Evolutionary conservation across 768 basidiomycete genomes (phyloP), one percentile per base, ranked within the genome.

Genomic region (Hericium alpestre): DNA sequence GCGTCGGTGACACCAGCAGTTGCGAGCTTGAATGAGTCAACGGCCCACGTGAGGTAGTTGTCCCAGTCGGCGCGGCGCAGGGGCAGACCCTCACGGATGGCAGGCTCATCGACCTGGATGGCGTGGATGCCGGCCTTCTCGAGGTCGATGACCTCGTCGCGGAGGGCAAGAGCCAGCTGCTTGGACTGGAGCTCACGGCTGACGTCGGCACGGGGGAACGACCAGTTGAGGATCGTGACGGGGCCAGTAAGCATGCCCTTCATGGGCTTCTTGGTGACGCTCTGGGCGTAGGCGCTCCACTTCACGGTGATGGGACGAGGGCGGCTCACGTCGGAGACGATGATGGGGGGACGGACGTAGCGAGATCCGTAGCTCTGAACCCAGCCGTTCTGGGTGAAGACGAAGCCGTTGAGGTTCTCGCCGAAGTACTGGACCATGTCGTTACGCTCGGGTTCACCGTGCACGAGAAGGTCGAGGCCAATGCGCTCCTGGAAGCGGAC

Each of bases 361-460:
- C 95, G 93, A 66, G 94, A 97, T 59, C 96, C 96, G 74, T 99
- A 99, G 72, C 91, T 93, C 77, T 99, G 96, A 39, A 99, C 96
- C 96, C 96, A 99, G 53, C 83, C 96, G 64, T 96, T 93, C 75
- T 95, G 91, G 61, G 96, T 98, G 77, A 99, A 99, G 72, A 90
- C 90, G 69, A 99, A 97, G 63, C 96, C 96, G 53, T 81, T 76
- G 61, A 99, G 79, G 69, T 84, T 89, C 74, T 99, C 96, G 63
- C 96, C 96, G 65, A 98, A 99, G 84, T 99, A 99, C 76, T 98
- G 94, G 61, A 96, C 94, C 95, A 98, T 98, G 81, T 97, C 95
- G 72, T 97, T 97, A 67, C 95, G 84, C 79, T 99, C 95, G 55
- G 95, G 90, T 74, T 99, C 96, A 67, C 96, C 96, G 73, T 99